A percentile compares a stretch with the other conserved stretches of the same genome.
These are phyloP conservation scores for Cercospora sp. DNA, from an alignment of 2,329 filamentous ascomycete species.

Conservation along the genomic window DNA sequence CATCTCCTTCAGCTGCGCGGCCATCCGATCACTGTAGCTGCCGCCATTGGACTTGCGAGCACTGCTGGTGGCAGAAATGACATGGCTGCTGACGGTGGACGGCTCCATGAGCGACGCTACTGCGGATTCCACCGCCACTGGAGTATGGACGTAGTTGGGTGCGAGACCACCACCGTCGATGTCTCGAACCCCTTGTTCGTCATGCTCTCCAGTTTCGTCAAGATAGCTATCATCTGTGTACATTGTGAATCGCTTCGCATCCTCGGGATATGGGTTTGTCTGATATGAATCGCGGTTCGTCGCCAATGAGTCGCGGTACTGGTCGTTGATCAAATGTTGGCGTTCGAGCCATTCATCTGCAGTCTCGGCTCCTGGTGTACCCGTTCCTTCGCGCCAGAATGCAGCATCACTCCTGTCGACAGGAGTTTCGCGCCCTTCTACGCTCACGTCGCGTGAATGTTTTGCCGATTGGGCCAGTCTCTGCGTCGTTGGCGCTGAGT, in stretches of 20 bases:
- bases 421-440: constrained; percentile 39
- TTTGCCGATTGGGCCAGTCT: constrained; percentile 54
- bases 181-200: constrained; percentile 67
- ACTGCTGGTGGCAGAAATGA: constrained; percentile 31
- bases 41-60: constrained; percentile 29
- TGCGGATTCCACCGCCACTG: constrained; percentile 76
- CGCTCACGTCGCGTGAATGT: constrained; percentile 54
- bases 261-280: constrained; percentile 56
- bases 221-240: constrained; percentile 57
- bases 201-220: constrained; percentile 52
- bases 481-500: constrained; percentile 60
- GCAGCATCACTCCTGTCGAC: constrained; percentile 47
- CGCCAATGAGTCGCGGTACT: constrained; percentile 50
- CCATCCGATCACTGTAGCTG: constrained; percentile 35
- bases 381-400: constrained; percentile 47
- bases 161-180: constrained; percentile 63
- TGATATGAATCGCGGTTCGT: constrained; percentile 42
- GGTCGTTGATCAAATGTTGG: constrained; percentile 62
- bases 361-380: constrained; percentile 40
- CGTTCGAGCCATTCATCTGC: constrained; percentile 54
- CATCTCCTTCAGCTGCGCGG: constrained; percentile 31
- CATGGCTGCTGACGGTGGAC: constrained; percentile 63
- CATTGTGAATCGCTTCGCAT: constrained; percentile 53
- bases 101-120: constrained; percentile 89
- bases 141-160: constrained; percentile 72